Percentiles rank a stretch among this genome's conserved stretches.
phyloP scores from a whole-genome alignment of 495 filamentous ascomycete genomes.

The Trichoderma gamsii region DNA sequence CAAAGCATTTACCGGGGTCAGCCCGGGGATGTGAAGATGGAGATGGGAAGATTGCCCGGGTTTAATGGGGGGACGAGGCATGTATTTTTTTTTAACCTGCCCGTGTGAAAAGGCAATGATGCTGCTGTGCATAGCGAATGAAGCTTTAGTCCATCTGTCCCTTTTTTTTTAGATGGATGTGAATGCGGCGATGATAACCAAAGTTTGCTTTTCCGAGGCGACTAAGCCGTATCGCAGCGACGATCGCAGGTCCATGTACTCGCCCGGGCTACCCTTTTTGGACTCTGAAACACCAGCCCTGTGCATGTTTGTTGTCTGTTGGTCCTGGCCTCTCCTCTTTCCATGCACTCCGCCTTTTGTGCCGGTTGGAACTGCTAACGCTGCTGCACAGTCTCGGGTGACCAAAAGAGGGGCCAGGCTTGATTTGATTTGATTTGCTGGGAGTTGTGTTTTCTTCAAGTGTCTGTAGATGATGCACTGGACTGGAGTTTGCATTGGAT shows the following conservation, averaged over 20 bases:
- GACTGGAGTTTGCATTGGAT: too few species aligned
- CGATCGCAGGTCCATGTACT: not conserved
- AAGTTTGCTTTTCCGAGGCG: too few species aligned
- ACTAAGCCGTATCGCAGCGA: too few species aligned
- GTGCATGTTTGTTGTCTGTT: not conserved
- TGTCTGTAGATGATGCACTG: too few species aligned
- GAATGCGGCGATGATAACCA: not conserved
- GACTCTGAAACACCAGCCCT: constrained; percentile 2
- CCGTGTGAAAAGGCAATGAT: not conserved
- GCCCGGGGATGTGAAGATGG: not conserved
- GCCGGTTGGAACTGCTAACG: not conserved
- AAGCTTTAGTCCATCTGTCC: not conserved
- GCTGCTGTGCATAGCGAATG: not conserved
- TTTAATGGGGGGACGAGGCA: not conserved
- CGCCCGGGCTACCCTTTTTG: not conserved
- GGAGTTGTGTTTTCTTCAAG: not conserved
- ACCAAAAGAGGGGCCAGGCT: too few species aligned
- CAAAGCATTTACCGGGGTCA: not conserved
- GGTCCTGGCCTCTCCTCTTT: not conserved
- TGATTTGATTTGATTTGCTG: not conserved
- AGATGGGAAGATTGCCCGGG: not conserved
- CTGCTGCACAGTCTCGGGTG: not conserved
- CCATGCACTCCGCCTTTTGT: not conserved
- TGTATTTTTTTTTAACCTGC: not conserved
- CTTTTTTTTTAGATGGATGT: not conserved